phyloP scores from a whole-genome alignment of 2,329 filamentous ascomycete species.

The Parastagonospora nodorum region DNA sequence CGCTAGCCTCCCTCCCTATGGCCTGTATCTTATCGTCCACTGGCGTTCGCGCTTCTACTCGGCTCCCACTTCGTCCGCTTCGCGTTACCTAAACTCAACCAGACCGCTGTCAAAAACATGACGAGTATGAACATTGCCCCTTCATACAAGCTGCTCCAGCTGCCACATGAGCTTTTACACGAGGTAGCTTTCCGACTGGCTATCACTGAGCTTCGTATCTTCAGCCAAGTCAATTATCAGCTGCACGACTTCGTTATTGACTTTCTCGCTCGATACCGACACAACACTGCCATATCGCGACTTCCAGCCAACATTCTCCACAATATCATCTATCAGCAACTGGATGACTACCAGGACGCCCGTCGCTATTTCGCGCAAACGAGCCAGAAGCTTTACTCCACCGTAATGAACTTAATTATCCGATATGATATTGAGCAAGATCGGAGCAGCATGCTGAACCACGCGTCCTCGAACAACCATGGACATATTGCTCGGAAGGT shows the following conservation, averaged over 20 bases:
- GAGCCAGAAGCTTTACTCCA: not conserved
- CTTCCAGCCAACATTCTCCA: not conserved
- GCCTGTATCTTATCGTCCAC: no score
- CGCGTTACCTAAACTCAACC: not conserved
- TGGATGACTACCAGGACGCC: not conserved
- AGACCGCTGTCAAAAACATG: not conserved
- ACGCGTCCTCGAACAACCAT: not conserved
- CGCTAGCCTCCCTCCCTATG: no score
- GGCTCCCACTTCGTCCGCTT: no score
- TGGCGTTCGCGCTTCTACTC: no score
- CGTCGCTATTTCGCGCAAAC: not conserved
- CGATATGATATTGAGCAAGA: not conserved
- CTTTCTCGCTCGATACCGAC: not conserved
- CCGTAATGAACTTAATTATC: not conserved
- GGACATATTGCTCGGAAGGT: slow-evolving; percentile 12
- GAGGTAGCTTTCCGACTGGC: not conserved
- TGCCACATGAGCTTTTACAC: not conserved
- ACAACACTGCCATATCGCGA: not conserved
- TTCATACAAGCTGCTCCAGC: not conserved
- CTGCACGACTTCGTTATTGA: not conserved
- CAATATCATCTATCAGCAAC: not conserved
- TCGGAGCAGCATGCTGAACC: not conserved
- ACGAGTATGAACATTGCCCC: not conserved
- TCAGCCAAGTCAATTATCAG: not conserved
- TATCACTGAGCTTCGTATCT: not conserved